Conservation (phyloP, 192 early-diverging fungal genomes). For the Jimgerdemannia lactiflua region DNA sequence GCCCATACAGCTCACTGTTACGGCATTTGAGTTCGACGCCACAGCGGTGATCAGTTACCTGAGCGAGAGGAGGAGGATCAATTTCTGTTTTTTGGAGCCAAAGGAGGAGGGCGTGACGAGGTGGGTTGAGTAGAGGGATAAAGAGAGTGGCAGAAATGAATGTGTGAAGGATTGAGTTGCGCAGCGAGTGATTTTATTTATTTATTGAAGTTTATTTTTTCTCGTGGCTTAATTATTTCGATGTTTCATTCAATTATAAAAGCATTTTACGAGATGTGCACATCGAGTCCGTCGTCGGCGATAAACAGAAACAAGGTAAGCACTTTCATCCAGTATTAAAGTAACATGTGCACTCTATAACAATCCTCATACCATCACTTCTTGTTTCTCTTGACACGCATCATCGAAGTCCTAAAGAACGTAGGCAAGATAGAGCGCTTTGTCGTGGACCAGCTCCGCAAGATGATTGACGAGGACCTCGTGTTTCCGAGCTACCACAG, state of each 20-base stretch:
- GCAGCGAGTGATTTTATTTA: background rate
- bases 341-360: background rate
- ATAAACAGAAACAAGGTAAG: slow-evolving; percentile 65
- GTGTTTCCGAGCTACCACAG: slow-evolving; percentile 76
- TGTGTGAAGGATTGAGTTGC: background rate
- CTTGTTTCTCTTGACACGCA: slow-evolving; percentile 11
- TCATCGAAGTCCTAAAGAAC: slow-evolving; percentile 64
- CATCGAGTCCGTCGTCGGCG: slow-evolving; percentile 64
- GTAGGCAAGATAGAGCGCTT: slow-evolving; percentile 81
- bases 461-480: slow-evolving; percentile 72
- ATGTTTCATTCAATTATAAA: background rate
- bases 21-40: slow-evolving; percentile 69
- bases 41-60: slow-evolving; percentile 67
- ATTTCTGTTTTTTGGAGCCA: slow-evolving; percentile 73
- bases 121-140: background rate
- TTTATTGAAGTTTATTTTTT: background rate
- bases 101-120: slow-evolving; percentile 36
- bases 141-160: background rate
- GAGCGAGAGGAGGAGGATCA: slow-evolving; percentile 49
- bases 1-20: slow-evolving; percentile 67
- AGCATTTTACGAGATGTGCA: slow-evolving; percentile 55
- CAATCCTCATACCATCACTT: background rate
- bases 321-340: background rate
- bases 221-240: background rate
- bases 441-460: slow-evolving; percentile 74